Evolutionary conservation across 352 stramenopile species (phyloP).

Genomic region (Phytophthora cryptogea): DNA sequence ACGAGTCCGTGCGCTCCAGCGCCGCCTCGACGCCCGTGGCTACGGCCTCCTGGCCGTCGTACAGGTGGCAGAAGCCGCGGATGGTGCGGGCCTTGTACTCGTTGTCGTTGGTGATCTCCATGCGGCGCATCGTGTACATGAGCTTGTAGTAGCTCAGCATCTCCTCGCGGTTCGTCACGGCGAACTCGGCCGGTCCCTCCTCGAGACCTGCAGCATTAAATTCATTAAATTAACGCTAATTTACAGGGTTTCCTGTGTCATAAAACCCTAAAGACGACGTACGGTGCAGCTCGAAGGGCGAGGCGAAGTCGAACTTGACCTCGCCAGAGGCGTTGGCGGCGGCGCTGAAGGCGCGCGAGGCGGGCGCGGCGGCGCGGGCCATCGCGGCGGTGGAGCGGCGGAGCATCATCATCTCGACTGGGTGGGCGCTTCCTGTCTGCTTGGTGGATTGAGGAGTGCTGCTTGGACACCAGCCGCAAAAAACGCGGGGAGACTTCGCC

Average conservation of each 20-base stretch:
- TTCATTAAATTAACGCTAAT: constrained; percentile 3
- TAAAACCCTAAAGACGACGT: constrained; percentile 13
- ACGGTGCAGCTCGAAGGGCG: constrained; percentile 85
- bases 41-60: constrained; percentile 99
- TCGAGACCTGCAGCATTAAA: constrained; percentile 56
- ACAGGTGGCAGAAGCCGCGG: constrained; percentile 99
- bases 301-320: constrained; percentile 71
- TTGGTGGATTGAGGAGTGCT: constrained; percentile 43
- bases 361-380: constrained; percentile 35
- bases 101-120: constrained; percentile 99
- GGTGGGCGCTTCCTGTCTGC: constrained; percentile 38
- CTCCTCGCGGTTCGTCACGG: constrained; percentile 95
- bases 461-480: constrained; percentile 9
- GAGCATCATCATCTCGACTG: constrained; percentile 56
- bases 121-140: constrained; percentile 99
- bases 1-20: constrained; percentile 95
- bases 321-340: constrained; percentile 52
- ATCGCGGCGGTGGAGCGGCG: constrained; percentile 55
- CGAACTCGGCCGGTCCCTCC: constrained; percentile 58
- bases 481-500: constrained; percentile 5
- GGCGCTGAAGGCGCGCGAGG: constrained; percentile 67
- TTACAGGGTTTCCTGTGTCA: no score
- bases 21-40: constrained; percentile 97
- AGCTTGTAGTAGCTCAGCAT: constrained; percentile 96
- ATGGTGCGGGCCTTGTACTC: constrained; percentile 99